Percentiles rank a stretch among this genome's conserved stretches.
phyloP scores from a whole-genome alignment of 495 filamentous ascomycete genomes.

The Coniosporium apollinis region DNA sequence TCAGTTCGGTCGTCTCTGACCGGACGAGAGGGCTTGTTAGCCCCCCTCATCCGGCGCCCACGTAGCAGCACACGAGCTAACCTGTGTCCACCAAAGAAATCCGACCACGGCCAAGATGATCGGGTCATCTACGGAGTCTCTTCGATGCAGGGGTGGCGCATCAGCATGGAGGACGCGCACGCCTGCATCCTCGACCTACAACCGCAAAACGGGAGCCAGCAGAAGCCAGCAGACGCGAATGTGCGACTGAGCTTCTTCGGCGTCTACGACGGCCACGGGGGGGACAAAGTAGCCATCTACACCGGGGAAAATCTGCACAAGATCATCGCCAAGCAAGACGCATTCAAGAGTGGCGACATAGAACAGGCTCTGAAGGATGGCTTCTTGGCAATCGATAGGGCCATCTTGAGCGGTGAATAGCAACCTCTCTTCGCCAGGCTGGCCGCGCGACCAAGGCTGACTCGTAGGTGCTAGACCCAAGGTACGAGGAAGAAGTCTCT shows the following conservation, averaged over 20 bases:
- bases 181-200: constrained; percentile 76
- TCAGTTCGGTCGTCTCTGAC: neutral
- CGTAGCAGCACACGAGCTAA: neutral
- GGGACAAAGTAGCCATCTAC: constrained; percentile 88
- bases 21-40: neutral
- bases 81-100: constrained; percentile 39
- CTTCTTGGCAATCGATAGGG: constrained; percentile 88
- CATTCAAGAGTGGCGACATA: constrained; percentile 78
- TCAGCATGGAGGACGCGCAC: constrained; percentile 98
- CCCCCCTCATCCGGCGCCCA: neutral
- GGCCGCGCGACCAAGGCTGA: constrained; percentile 9
- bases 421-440: constrained; percentile 3
- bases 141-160: constrained; percentile 99
- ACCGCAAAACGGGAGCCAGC: constrained; percentile 36
- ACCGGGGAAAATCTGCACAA: constrained; percentile 85
- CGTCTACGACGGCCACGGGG: constrained; percentile 94
- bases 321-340: constrained; percentile 84
- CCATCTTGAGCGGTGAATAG: constrained; percentile 74
- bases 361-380: constrained; percentile 95
- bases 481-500: constrained; percentile 93
- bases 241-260: constrained; percentile 85
- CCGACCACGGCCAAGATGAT: constrained; percentile 81
- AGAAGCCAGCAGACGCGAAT: constrained; percentile 44
- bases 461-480: constrained; percentile 48
- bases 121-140: constrained; percentile 84